A percentile compares a stretch with the other conserved stretches of the same genome.
These are phyloP conservation scores for Boletellus sp. DNA, from an alignment of 768 basidiomycete species.

Conservation along the genomic window DNA sequence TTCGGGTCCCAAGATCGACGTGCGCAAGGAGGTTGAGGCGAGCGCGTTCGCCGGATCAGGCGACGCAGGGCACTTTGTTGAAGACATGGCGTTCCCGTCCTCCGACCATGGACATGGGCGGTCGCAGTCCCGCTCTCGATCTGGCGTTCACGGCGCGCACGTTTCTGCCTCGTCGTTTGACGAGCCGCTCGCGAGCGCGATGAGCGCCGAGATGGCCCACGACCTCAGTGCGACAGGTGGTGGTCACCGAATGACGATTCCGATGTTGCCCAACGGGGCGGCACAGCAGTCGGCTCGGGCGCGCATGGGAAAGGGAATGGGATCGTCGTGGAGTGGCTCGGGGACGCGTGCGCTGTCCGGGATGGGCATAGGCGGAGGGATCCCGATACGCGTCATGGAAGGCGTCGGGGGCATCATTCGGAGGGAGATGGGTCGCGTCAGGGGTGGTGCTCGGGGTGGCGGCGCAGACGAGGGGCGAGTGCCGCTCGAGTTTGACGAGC, in stretches of 20 bases:
- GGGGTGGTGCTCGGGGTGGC: background rate
- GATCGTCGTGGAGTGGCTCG: constrained; percentile 14
- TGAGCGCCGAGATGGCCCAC: constrained; percentile 60
- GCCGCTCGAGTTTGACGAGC: constrained; percentile 59
- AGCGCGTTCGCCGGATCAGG: constrained; percentile 42
- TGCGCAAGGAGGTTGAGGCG: constrained; percentile 68
- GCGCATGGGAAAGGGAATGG: background rate
- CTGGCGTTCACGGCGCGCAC: constrained; percentile 31
- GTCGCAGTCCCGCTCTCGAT: constrained; percentile 28
- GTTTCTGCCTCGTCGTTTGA: constrained; percentile 51
- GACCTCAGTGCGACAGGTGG: constrained; percentile 33
- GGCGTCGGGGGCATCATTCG: constrained; percentile 53
- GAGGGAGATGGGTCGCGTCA: constrained; percentile 42
- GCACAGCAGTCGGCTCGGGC: constrained; percentile 14
- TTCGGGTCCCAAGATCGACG: constrained; percentile 57
- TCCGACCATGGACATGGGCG: constrained; percentile 4
- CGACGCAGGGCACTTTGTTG: constrained; percentile 21
- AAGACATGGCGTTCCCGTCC: constrained; percentile 13
- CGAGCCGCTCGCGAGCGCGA: constrained; percentile 72
- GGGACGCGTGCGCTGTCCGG: constrained; percentile 17
- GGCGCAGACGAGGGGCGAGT: constrained; percentile 19
- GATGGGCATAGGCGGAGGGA: constrained; percentile 23
- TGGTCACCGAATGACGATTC: constrained; percentile 39
- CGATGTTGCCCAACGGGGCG: constrained; percentile 78
- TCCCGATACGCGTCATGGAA: constrained; percentile 59